Evolutionary conservation across 139 green algal species (phyloP).

Genomic region (Chlorella sorokiniana): DNA sequence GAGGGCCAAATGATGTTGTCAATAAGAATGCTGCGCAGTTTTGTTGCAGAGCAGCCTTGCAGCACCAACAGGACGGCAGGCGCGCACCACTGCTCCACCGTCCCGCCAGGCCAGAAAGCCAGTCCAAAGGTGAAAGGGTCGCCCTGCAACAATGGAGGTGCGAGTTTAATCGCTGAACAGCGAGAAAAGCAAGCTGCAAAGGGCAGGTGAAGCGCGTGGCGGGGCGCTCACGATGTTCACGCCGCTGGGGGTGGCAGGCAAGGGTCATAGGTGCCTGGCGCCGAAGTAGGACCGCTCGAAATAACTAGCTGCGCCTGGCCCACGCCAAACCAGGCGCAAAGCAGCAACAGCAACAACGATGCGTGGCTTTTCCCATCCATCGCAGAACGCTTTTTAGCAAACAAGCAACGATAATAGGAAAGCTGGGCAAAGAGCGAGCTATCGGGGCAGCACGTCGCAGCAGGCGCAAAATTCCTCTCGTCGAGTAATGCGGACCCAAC

Average conservation of each 20-base stretch:
- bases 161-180: neutral
- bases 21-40: neutral
- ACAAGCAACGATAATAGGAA: neutral
- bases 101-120: constrained; percentile 53
- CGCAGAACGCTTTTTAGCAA: too few relatives aligned
- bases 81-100: constrained; percentile 41
- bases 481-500: too few relatives aligned
- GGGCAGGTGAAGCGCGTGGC: neutral
- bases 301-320: neutral
- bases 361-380: neutral
- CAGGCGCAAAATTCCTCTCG: neutral
- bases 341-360: neutral
- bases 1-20: neutral
- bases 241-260: constrained; percentile 1
- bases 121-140: constrained; percentile 50
- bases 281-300: neutral
- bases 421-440: neutral
- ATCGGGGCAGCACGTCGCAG: neutral
- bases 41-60: neutral
- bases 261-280: constrained; percentile 4
- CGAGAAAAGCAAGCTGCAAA: neutral
- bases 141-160: constrained; percentile 21
- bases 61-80: neutral
- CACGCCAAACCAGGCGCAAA: neutral
- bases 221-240: constrained; percentile 4